Conservation (phyloP, 2,329 filamentous ascomycete genomes). For the Teratosphaeria zuluensis region DNA sequence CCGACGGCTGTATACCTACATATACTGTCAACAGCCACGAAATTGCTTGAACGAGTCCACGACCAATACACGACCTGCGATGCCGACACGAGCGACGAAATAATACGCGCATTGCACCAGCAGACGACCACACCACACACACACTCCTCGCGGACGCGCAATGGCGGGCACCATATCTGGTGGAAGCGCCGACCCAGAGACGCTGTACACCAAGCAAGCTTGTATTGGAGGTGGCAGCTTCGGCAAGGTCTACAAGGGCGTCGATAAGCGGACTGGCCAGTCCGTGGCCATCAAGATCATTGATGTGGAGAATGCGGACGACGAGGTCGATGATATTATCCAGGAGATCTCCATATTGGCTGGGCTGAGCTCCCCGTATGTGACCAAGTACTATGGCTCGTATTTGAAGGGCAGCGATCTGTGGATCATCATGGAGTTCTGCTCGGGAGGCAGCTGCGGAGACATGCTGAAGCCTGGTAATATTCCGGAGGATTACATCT, state of each 20-base stretch:
- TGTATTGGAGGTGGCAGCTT: conserved; percentile 87
- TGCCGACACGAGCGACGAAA: neutral
- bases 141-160: neutral
- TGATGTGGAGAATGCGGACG: conserved; percentile 96
- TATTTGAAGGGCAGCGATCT: conserved; percentile 92
- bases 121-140: neutral
- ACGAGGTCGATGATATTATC: conserved; percentile 98
- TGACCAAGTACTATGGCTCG: conserved; percentile 96
- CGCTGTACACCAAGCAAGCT: conserved; percentile 72
- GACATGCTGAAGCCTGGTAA: conserved; percentile 90
- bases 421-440: conserved; percentile 99
- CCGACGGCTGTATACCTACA: neutral
- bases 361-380: conserved; percentile 88
- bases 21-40: neutral
- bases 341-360: conserved; percentile 97
- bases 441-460: conserved; percentile 89
- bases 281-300: conserved; percentile 98
- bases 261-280: conserved; percentile 86
- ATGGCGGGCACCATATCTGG: conserved; percentile 26
- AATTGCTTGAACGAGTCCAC: neutral
- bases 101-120: neutral
- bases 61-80: neutral
- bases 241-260: conserved; percentile 96
- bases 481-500: conserved; percentile 91
- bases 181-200: conserved; percentile 68